Evolutionary conservation across 2,329 filamentous ascomycete genomes (phyloP), one percentile per base, ranked within the genome.

Genomic region (Ciborinia camelliae): DNA sequence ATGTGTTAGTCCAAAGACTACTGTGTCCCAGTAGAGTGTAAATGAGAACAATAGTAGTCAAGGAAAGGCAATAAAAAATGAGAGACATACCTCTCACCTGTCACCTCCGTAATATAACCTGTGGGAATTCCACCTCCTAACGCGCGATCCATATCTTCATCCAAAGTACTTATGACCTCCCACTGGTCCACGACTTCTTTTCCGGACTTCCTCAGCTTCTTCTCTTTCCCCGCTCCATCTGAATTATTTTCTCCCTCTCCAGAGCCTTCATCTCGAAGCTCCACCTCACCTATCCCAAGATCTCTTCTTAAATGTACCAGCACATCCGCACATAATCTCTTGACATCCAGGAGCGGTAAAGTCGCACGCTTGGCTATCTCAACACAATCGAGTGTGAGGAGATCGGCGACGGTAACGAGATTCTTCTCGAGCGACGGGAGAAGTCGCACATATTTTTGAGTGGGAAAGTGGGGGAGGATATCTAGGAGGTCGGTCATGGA

Each of bases 291-390:
- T 63, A 72, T 61, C 10, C 72, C 72, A 15, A 76, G 61, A 72
- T 92, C 86, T 23, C 79, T 79, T 69, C 91, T 88, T 41, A 97
- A 79, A 15, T 85, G 87, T 32, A 81, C 79, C 41, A 91, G 79
- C 39, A 97, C 79, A 62, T 87, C 87, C 64, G 83, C 82, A 68
- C 86, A 84, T 43, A 98, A 81, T 67, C 87, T 86, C 76, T 88
- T 90, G 71, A 97, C 82, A 74, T 97, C 92, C 47, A 89, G 83
- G 9, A 94, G 81, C 3, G 94, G 92, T 23, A 97, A 81, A 68
- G 89, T 88, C 58, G 92, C 93, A 75, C 91, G 89, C 79, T 90
- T 95, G 65, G 92, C 92, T 69, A 98, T 86, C 73, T 97, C 90
- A 67, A 88, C 82, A 4, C 88, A 84, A 73, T 97, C 91, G 68